Evolutionary conservation across 192 early-diverging fungal species (phyloP), one percentile per base, ranked within the genome.

Genomic region (Coemansia umbellata): DNA sequence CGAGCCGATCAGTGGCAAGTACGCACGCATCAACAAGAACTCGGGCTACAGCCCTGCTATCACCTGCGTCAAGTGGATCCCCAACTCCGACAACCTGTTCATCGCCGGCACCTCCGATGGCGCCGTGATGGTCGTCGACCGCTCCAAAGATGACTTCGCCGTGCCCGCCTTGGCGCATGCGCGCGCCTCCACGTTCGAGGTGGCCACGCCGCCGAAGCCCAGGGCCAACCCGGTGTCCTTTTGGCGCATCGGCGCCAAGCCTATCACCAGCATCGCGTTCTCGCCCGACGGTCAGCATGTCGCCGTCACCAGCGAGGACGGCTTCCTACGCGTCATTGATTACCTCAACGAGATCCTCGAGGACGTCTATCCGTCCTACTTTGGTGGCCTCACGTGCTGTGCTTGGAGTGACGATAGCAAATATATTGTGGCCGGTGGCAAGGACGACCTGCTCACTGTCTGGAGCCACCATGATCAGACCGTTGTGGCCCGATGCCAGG

Each of bases 341-440:
- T 86, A 85, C 49, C 47, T 71, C 3, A 55, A 75, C 11, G 91
- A 95, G 58, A 71, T 37, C 7, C 57, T 95, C 13, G 60, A 81
- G 41, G 91, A 94, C 72, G 87, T 88, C 0, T 94, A 86, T 50
- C 59, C 55, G 26, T 79, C 84, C 26, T 96, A 91, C 58, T 95
- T 92, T 78, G 94, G 91, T 47, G 93, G 89, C 0, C 63, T 99
- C 9, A 80, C 75, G 13, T 96, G 93, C 59, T 86, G 87, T 8
- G 79, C 83, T 8, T 99, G 92, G 91, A 94, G 92, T 57, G 88
- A 87, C 8, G 93, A 97, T 64, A 89, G 88, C 33, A 85, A 82
- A 58, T 94, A 87, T 50, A 69, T 91, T 17, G 59, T 88, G 49
- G 84, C 87, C 3, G 93, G 95, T 19, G 92, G 93, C 8, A 91